Base-by-base conservation (phyloP, 805 yeast species). In the Saturnispora ahearnii region DNA sequence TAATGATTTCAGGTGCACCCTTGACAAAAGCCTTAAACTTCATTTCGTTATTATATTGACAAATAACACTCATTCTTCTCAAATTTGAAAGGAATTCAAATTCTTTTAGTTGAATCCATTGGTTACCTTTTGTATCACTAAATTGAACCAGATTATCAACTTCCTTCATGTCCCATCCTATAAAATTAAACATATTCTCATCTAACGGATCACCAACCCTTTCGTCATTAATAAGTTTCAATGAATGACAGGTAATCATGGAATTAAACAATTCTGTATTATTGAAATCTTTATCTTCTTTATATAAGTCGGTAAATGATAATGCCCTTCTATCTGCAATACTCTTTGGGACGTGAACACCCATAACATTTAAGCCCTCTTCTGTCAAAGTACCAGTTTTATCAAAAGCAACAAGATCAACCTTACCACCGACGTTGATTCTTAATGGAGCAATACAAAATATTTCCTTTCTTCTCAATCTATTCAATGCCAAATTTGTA, bases 341-440 rank as follows among this genome's bases (percentile, higher is more conserved):
- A 18, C 63, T 57, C 66, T 70, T 55, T 65, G 63, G 44, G 68
- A 71, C 55, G 62, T 70, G 62, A 62, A 64, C 62, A 8, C 83
- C 81, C 59, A 89, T 72, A 3, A 93, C 87, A 63, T 91, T 98
- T 34, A 93, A 72, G 0, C 98, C 98, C 63, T 93, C 99, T 61
- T 93, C 98, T 0, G 99, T 93, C 55, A 93, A 71, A 0, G 99
- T 93, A 3, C 99, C 99, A 0, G 99, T 93, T 62, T 93, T 93
- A 69, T 93, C 99, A 65, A 93, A 93, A 60, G 96, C 89, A 61
- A 88, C 73, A 3, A 87, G 79, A 62, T 91, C 97, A 26, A 93
- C 63, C 58, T 93, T 89, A 9, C 99, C 99, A 33, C 96, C 96
- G n/a, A 93, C 82, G 61, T 93, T 93, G 44, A 95, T 93, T 53